A percentile compares a stretch with the other conserved stretches of the same genome.
Conservation (phyloP, 805 yeast genomes). For the Candida adriatica region DNA sequence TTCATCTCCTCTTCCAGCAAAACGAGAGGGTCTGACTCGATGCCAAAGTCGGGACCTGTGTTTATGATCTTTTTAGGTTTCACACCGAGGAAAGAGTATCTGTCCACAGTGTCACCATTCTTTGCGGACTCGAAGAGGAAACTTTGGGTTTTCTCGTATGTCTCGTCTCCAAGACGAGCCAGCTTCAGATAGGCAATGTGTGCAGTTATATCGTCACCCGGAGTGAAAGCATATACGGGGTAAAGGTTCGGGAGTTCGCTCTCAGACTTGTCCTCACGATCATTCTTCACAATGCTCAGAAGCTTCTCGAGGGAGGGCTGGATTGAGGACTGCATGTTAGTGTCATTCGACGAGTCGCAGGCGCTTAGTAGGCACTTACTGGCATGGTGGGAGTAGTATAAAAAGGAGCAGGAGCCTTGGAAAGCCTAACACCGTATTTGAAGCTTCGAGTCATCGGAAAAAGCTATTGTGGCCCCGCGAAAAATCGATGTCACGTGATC, state of each 20-base stretch:
- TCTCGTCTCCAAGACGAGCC: constrained; percentile 49
- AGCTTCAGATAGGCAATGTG: constrained; percentile 85
- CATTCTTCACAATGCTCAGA: constrained; percentile 31
- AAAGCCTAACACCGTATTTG: too few species aligned
- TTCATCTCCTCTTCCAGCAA: constrained; percentile 70
- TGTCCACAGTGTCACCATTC: constrained; percentile 81
- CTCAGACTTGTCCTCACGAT: constrained; percentile 22
- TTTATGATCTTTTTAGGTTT: constrained; percentile 75
- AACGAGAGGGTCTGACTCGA: constrained; percentile 66
- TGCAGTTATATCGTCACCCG: constrained; percentile 78
- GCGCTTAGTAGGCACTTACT: too few species aligned
- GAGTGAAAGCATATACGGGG: constrained; percentile 70
- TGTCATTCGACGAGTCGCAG: too few species aligned
- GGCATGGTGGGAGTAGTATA: too few species aligned
- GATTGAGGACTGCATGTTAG: constrained; percentile 27
- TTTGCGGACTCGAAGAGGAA: constrained; percentile 85
- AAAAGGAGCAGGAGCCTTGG: too few species aligned
- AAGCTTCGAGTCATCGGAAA: too few species aligned
- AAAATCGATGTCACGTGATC: neutral
- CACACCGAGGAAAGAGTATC: constrained; percentile 88
- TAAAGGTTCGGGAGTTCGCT: constrained; percentile 55
- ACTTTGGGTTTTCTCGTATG: constrained; percentile 49
- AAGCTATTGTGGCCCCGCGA: too few species aligned
- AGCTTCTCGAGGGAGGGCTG: constrained; percentile 49
- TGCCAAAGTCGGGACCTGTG: constrained; percentile 65